Evolutionary conservation across 2,329 filamentous ascomycete species (phyloP).

Genomic region (Phialophora chinensis): DNA sequence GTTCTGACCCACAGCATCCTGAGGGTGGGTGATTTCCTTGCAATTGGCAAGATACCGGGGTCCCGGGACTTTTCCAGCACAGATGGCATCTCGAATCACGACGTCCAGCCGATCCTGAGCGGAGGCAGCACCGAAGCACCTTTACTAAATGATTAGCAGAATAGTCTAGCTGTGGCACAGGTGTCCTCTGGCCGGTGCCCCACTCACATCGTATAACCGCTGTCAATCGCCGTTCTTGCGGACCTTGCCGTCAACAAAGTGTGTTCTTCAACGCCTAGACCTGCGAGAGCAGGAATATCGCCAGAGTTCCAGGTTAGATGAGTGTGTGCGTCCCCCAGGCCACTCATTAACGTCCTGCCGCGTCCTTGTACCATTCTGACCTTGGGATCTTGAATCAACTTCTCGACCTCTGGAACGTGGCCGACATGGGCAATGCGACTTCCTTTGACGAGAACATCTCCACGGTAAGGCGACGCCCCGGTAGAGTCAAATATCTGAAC

Average conservation of each 20-base stretch:
- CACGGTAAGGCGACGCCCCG: conserved; percentile 46
- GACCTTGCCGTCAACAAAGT: conserved; percentile 52
- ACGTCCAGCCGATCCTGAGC: conserved; percentile 55
- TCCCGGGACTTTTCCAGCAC: conserved; percentile 54
- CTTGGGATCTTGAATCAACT: conserved; percentile 41
- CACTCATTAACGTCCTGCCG: conserved; percentile 57
- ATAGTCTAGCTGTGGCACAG: background rate
- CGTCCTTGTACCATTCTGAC: conserved; percentile 48
- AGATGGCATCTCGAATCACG: conserved; percentile 57
- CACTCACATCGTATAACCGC: conserved; percentile 55
- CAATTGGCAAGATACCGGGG: conserved; percentile 57
- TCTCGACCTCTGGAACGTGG: conserved; percentile 42
- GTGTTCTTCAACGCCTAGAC: conserved; percentile 56
- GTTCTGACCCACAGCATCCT: conserved; percentile 52
- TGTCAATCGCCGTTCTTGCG: conserved; percentile 55
- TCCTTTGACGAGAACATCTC: conserved; percentile 50
- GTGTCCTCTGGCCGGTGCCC: background rate
- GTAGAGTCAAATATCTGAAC: conserved; percentile 52
- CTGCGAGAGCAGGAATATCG: conserved; percentile 50
- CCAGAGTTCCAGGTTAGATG: conserved; percentile 57
- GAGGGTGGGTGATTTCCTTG: conserved; percentile 52
- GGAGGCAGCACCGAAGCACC: conserved; percentile 54
- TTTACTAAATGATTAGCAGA: conserved; percentile 11
- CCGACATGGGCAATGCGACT: conserved; percentile 46
- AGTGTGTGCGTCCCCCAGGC: conserved; percentile 56